Base-by-base conservation (phyloP, 495 filamentous ascomycete genomes). In the Apodospora peruviana region DNA sequence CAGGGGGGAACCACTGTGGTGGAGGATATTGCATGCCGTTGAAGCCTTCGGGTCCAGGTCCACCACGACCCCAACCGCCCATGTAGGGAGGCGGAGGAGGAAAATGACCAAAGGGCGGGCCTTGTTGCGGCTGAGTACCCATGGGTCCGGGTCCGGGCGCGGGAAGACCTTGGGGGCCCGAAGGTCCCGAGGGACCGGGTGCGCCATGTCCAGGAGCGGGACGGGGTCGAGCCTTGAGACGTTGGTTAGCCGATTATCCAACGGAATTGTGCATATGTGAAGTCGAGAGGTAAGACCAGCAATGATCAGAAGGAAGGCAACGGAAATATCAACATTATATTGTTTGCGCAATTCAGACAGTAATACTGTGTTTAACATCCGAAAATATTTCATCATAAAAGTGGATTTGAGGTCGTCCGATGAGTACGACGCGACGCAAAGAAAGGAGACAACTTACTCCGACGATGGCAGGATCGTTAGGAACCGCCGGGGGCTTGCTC, bases 261-360 rank as follows among this genome's bases (percentile, higher is more conserved):
- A 45, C 24, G 12, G 2, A 17, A 34, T 14, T 29, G 44, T 20
- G 42, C 19, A 38, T 50, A 24, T 44, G 23, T 16, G 32, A 48
- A 22, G 24, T 16, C n/a, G 43, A 3, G 11, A 29, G 24, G 19
- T 21, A 43, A 51, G 32, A 47, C 50, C 52, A 50, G 21, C n/a
- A n/a, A 50, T 45, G 53, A 74, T 90, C 90, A 96, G 90, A 94
- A 95, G 90, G 91, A 96, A 95, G 90, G 90, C 91, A 96, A 95
- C 90, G 91, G 89, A 94, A 37, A 86, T 87, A 70, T 95, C 90
- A 80, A 91, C 90, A 95, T 67, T 76, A 72, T 52, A 36, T 57
- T 72, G 85, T 84, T 93, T 95, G 88, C 87, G 88, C 88, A 68
- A 63, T 74, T 87, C 82, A 90, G 83, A 84, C 83, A 82, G 78